Base-by-base conservation (phyloP, 768 basidiomycete genomes). In the Galerina sulciceps region DNA sequence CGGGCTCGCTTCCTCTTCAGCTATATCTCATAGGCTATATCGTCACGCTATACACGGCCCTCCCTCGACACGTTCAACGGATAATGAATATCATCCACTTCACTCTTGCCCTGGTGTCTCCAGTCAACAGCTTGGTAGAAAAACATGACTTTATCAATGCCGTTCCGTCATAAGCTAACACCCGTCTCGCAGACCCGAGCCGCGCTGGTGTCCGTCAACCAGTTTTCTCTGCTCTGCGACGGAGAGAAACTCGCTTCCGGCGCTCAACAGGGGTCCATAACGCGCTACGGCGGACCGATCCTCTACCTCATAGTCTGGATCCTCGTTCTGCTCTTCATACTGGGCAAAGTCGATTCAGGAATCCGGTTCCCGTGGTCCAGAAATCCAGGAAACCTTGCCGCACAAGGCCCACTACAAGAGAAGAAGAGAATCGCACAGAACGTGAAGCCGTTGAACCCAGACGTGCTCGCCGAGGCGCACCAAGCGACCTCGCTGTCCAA, bases 301-400 rank as follows among this genome's bases (percentile, higher is more conserved):
- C 61, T 84, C 1, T 94, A 92, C 66, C 83, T 92, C 55, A 76
- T 91, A 53, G 55, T 87, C 17, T 85, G 87, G 53, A 77, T 80
- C 26, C 66, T 89, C 38, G 60, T 86, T 15, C 80, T 91, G 11
- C 79, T 92, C 47, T 80, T 66, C 6, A 72, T 91, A 31, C 83
- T 93, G 11, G 82, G 90, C 20, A 87, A 84, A 80, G 82, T 82
- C 36, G 90, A 92, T 66, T 89, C 90, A 5, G 89, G 90, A 2
- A 82, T 85, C 6, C 65, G 81, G 13, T 62, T 84, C 10, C 79
- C 81, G 37, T 76, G 82, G 42, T 71, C 69, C 66, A 60, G 35
- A 22, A 23, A 22, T n/a, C 22, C 34, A 10, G 31, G n/a, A 13
- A 47, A 14, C 3, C 18, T 26, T 10, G 41, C 42, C 13, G 26